Percentiles rank a stretch among this genome's conserved stretches.
Evolutionary conservation across 805 yeast genomes (phyloP).

Genomic region (Kluyveromyces dobzhanskii): DNA sequence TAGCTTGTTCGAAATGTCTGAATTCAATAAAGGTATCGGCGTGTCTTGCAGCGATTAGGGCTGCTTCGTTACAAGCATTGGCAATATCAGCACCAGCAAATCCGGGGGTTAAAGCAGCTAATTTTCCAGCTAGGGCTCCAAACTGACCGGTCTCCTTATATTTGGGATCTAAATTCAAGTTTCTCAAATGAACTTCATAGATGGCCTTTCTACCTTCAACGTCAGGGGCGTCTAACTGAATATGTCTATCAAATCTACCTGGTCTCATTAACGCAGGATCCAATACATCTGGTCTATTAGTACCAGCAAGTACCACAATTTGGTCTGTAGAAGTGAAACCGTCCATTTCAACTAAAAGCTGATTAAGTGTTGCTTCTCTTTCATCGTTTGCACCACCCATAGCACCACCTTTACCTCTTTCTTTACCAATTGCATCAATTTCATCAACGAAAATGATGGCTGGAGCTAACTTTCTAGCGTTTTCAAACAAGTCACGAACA

Average conservation of each 20-base stretch:
- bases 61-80: conserved; percentile 95
- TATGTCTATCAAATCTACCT: conserved; percentile 94
- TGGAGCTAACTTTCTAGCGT: conserved; percentile 92
- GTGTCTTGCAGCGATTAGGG: conserved; percentile 88
- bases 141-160: conserved; percentile 35
- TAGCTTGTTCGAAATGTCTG: conserved; percentile 87
- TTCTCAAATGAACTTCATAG: conserved; percentile 74
- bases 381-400: conserved; percentile 84
- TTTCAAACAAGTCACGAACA: conserved; percentile 88
- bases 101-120: conserved; percentile 96
- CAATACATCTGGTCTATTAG: conserved; percentile 88
- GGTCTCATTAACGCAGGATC: conserved; percentile 94
- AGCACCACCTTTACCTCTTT: conserved; percentile 66
- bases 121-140: conserved; percentile 64
- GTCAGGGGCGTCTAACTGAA: conserved; percentile 87
- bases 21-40: conserved; percentile 62
- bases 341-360: conserved; percentile 96
- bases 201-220: conserved; percentile 92
- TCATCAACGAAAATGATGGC: conserved; percentile 96
- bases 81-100: conserved; percentile 98
- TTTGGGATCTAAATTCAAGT: conserved; percentile 51
- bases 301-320: conserved; percentile 95
- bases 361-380: conserved; percentile 93
- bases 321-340: conserved; percentile 89
- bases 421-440: conserved; percentile 98